Conservation (phyloP, 1,284 basidiomycete species). For the Anthracocystis walkeri region DNA sequence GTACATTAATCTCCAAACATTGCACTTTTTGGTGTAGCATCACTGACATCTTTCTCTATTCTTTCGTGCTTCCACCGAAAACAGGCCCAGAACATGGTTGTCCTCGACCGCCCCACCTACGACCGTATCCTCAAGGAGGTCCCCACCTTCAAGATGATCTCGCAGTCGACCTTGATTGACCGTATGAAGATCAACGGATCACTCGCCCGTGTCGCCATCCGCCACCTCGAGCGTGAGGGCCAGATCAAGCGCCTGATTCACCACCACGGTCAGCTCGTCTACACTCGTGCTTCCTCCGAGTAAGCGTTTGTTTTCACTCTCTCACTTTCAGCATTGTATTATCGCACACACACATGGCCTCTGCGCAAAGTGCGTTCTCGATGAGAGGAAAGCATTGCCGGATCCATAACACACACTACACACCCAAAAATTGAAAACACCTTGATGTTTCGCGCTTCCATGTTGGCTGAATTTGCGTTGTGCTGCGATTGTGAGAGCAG, state of each 20-base stretch:
- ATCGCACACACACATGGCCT: neutral
- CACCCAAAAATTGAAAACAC: slow-evolving; percentile 9
- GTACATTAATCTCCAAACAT: slow-evolving; percentile 13
- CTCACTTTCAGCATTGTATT: slow-evolving; percentile 1
- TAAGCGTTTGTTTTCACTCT: slow-evolving; percentile 11
- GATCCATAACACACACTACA: slow-evolving; percentile 2
- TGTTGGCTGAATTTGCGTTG: neutral
- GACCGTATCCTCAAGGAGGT: slow-evolving; percentile 99
- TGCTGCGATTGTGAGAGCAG: neutral
- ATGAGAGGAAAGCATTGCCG: too few species aligned
- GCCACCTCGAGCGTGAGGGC: slow-evolving; percentile 92
- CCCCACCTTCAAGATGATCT: slow-evolving; percentile 99
- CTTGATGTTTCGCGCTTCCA: slow-evolving; percentile 5
- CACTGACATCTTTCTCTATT: neutral
- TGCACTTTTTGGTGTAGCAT: neutral
- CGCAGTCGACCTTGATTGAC: slow-evolving; percentile 89
- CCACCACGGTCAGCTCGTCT: slow-evolving; percentile 92
- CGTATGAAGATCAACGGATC: slow-evolving; percentile 95
- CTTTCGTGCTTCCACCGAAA: neutral
- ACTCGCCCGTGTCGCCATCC: slow-evolving; percentile 91
- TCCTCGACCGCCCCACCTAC: slow-evolving; percentile 78
- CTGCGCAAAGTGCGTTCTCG: neutral
- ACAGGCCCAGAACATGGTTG: slow-evolving; percentile 80
- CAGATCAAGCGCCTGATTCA: slow-evolving; percentile 97
- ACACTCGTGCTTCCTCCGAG: slow-evolving; percentile 72